Base-by-base conservation (phyloP, 805 yeast species). In the Brettanomyces sp. region DNA sequence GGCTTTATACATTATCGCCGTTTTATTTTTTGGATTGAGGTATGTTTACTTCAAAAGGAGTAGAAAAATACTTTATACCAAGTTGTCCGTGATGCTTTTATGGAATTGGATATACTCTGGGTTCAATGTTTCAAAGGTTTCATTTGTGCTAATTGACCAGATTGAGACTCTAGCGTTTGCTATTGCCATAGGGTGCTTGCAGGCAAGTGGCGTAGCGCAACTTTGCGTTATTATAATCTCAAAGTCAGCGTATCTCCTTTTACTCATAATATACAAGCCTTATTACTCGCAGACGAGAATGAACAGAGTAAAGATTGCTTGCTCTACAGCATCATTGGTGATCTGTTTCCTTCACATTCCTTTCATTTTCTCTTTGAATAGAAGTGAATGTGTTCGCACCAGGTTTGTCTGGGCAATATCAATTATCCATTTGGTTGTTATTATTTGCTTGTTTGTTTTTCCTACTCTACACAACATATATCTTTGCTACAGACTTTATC, bases 61-160 rank as follows among this genome's bases (percentile, higher is more conserved):
- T 23, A 49, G 55, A 44, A 46, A 52, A 34, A 58, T 60, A 48
- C 52, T 77, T 4, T 77, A 76, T 52, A 69, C 78, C 3, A 74
- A 79, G 1, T 61, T 74, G 45, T 68, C 64, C 44, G 59, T 69
- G 5, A 68, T 76, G 36, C 62, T 74, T 43, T 45, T 68, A 3
- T 77, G 80, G 79, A 67, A 73, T 4, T 60, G 63, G 41, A 53
- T 66, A 23, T 77, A 76, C 55, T 64, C 67, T 45, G 60, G 63
- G 14, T 73, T 69, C 54, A 64, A 67, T 23, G 79, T 80, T 1
- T 56, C 63, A 13, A 59, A 62, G 47, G 64, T 70, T 1, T 59
- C 57, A 44, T 76, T 61, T 50, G 65, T 69, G 12, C 51, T 65
- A 2, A 51, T 69, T 33, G 77, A 74, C 36, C 55, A 61, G 11